Base-by-base conservation (phyloP, 805 yeast species). In the Suhomyces emberorum region DNA sequence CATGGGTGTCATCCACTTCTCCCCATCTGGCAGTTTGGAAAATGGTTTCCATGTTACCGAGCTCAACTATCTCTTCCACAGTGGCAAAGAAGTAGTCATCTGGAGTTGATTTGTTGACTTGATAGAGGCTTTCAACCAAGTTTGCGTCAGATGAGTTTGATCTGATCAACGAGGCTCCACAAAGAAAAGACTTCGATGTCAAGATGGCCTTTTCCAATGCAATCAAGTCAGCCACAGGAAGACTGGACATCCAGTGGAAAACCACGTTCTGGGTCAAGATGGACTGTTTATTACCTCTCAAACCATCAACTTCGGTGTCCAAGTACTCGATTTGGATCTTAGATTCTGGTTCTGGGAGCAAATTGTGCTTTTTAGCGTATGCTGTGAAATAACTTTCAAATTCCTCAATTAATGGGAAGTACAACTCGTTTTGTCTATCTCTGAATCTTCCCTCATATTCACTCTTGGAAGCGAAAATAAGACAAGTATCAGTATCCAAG, bases 1-100 rank as follows among this genome's bases (percentile, higher is more conserved):
- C 98, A 56, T 93, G 98, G 2, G 98, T 88, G 54, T 93, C 98
- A 63, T 93, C 98, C 16, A 91, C 98, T 61, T 91, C 97, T 21
- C 98, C 98, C 98, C 98, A 93, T 53, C 81, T 75, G 15, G 78
- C 79, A 23, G 95, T 85, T 63, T 93, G 99, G 61, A 76, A 77
- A 22, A 82, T 79, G 10, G 81, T 81, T 55, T 93, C 99, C 50
- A 93, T 68, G 38, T 83, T 81, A 7, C 88, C 88, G 39, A 83
- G 75, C 50, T 77, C 77, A 1, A 89, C 83, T 26, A 91, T 72
- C 43, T 87, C 85, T 36, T 83, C 88, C 12, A 85, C 62, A 2
- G 77, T 46, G 35, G 74, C 59, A 35, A 64, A 59, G 62, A 49
- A 65, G 44, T 54, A 52, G 47, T 54, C 60, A 2, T 53, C 58